Base-by-base conservation (phyloP, 2,329 filamentous ascomycete species). In the Epichloe baconii region DNA sequence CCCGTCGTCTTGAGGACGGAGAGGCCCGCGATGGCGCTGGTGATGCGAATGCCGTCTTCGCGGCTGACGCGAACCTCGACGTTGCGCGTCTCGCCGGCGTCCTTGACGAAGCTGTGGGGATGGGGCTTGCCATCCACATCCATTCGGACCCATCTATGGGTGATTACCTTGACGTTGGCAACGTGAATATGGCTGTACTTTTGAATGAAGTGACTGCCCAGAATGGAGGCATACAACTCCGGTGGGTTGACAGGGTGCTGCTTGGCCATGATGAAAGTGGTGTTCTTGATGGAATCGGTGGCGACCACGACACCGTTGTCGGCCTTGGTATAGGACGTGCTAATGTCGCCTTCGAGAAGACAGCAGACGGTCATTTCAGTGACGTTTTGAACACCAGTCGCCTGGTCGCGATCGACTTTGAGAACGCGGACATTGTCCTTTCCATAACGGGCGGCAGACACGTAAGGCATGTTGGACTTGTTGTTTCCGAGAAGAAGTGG, bases 381-480 rank as follows among this genome's bases (percentile, higher is more conserved):
- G 59, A 97, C 87, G 7, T 83, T 86, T 69, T 98, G 91, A 21
- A 81, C 75, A 52, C 86, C 85, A 17, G 86, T 85, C 62, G 81
- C 74, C 64, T 81, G 74, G 67, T 97, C 82, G 61, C 82, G 82
- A 64, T 94, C 78, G 63, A 96, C 89, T 71, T 98, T 98, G 81
- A 86, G 95, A 62, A 98, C 82, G 64, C 93, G 90, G 77, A 98
- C 85, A 74, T 98, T 97, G 80, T 97, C 93, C 81, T 98, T 91
- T 73, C 86, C 86, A 67, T 90, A 91, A 65, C 83, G 82, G 61
- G 86, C 86, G 62, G 79, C 71, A 54, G 77, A 73, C 54, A 83
- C 68, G 59, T 68, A 66, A 57, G 79, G 69, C 78, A 83, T 82
- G 45, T 43, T 58, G 55, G 51, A 49, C 23, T 48, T 53, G 49